Conservation (phyloP, 2,329 filamentous ascomycete species). For the Phyllachora maydis region DNA sequence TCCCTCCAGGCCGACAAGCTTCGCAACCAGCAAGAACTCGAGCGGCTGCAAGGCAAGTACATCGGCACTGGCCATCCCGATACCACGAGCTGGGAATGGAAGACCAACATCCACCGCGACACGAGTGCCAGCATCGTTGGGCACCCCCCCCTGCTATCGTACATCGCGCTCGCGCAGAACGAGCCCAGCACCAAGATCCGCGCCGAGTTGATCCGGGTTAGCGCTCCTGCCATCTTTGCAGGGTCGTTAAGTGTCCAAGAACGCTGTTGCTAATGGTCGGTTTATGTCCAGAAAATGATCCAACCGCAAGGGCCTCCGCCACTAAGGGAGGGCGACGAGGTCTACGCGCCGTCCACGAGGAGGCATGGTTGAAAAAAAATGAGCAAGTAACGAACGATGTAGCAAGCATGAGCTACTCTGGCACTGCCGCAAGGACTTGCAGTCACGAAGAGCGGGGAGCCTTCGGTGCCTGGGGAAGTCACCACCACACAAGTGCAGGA, state of each 20-base stretch:
- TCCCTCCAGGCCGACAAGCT: conserved; percentile 75
- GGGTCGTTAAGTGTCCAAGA: no score
- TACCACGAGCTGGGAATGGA: conserved; percentile 95
- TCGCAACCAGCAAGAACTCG: conserved; percentile 90
- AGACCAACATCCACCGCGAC: conserved; percentile 86
- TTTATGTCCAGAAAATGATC: conserved; percentile 40
- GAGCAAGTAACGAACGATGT: no score
- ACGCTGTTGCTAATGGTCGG: no score
- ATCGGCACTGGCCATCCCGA: conserved; percentile 91
- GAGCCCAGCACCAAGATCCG: conserved; percentile 66
- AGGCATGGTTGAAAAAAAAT: no score
- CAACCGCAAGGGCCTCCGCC: conserved; percentile 39
- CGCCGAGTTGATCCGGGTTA: conserved; percentile 55
- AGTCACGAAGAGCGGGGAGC: no score
- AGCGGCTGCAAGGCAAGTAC: conserved; percentile 88
- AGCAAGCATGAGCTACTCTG: no score
- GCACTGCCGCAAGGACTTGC: no score
- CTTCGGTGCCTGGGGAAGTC: no score
- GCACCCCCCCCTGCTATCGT: conserved; percentile 71
- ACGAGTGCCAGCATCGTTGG: conserved; percentile 77
- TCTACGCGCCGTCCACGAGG: no score
- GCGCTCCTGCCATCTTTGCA: no score
- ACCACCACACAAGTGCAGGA: no score
- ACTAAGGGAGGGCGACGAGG: conserved; percentile 26
- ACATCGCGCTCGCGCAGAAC: conserved; percentile 78